These are phyloP conservation scores for Chenopodium berlandieri DNA, from an alignment of 148 eudicot species.

Conservation along the genomic window DNA sequence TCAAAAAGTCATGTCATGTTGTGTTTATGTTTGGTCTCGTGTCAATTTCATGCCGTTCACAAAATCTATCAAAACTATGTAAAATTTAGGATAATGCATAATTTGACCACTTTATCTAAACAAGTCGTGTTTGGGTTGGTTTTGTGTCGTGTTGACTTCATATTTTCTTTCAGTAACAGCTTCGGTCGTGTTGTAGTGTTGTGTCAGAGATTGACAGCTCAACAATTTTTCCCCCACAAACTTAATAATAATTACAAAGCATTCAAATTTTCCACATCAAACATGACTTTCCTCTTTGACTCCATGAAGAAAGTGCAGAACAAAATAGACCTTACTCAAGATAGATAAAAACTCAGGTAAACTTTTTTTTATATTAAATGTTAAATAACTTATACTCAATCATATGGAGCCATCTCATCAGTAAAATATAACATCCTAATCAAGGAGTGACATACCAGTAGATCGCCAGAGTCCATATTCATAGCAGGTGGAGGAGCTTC, in stretches of 20 bases:
- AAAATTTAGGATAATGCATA: too few species aligned
- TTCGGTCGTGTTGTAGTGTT: too few species aligned
- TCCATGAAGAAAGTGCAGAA: neutral
- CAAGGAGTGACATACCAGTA: constrained; percentile 51
- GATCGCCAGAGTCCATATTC: constrained; percentile 65
- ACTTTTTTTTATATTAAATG: neutral
- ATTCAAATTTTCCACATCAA: neutral
- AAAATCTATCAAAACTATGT: too few species aligned
- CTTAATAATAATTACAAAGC: neutral
- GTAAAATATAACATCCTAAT: neutral
- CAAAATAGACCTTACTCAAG: neutral
- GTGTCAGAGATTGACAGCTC: too few species aligned
- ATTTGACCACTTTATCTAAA: too few species aligned
- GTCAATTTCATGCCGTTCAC: too few species aligned
- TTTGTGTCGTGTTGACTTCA: too few species aligned
- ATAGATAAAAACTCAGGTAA: neutral
- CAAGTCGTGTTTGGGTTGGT: too few species aligned
- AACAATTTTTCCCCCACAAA: too few species aligned
- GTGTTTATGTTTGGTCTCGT: too few species aligned
- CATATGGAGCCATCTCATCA: neutral
- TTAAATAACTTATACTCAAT: neutral
- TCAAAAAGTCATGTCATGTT: too few species aligned
- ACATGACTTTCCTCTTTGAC: neutral
- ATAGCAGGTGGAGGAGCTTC: constrained; percentile 44
- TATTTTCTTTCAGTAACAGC: too few species aligned